Percentiles rank a stretch among this genome's conserved stretches.
These are phyloP conservation scores for Hordeum vulgare DNA, from an alignment of 176 grass and related monocot species.

Conservation along the genomic window DNA sequence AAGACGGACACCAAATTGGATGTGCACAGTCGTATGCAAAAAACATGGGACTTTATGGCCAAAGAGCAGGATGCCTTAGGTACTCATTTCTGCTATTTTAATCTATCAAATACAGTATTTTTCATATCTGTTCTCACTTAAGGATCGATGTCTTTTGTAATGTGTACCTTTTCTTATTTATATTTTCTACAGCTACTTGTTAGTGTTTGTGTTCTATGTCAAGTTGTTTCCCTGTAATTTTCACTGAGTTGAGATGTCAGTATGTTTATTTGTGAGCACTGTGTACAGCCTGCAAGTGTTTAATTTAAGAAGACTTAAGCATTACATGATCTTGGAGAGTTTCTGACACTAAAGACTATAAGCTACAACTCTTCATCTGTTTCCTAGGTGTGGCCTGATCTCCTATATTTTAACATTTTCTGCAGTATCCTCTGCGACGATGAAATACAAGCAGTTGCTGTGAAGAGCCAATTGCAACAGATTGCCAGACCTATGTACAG, in stretches of 20 bases:
- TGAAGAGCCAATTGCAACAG: slow-evolving; percentile 97
- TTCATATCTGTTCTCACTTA: neutral
- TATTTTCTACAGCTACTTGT: slow-evolving; percentile 2
- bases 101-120: too few species aligned
- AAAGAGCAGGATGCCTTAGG: slow-evolving; percentile 85
- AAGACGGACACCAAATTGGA: slow-evolving; percentile 92
- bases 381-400: neutral
- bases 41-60: slow-evolving; percentile 97
- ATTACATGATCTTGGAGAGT: neutral
- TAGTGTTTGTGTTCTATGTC: neutral
- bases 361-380: neutral
- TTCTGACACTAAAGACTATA: neutral
- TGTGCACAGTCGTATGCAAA: slow-evolving; percentile 89
- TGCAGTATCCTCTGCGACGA: slow-evolving; percentile 83
- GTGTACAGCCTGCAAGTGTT: neutral
- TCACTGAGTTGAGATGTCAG: neutral
- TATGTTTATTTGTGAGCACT: neutral
- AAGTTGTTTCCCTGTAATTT: neutral
- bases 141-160: neutral
- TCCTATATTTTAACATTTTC: neutral
- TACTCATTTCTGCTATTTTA: slow-evolving; percentile 21
- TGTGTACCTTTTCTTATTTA: neutral
- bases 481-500: slow-evolving; percentile 94
- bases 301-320: neutral
- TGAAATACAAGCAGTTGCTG: slow-evolving; percentile 83